Conservation (phyloP, 805 yeast species). For the Cyberlindnera bimundalis region DNA sequence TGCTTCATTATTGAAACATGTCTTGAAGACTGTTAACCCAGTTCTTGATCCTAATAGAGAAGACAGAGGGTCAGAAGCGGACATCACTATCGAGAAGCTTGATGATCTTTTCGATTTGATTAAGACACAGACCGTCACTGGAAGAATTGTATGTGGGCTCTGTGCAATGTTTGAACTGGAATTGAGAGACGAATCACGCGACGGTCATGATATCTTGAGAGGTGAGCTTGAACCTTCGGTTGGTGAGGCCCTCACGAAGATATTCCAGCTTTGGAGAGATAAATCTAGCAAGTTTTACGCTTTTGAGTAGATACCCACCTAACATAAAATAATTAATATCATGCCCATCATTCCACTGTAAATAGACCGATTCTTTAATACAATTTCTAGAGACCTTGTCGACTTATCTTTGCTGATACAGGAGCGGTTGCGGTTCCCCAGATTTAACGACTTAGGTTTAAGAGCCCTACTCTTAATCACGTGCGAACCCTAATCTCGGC, state of each 20-base stretch:
- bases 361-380: too few relatives aligned
- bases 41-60: conserved; percentile 22
- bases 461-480: conserved; percentile 1
- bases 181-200: conserved; percentile 9
- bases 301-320: conserved; percentile 27
- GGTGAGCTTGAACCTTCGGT: not conserved
- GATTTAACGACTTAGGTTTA: not conserved
- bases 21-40: conserved; percentile 22
- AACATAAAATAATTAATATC: too few relatives aligned
- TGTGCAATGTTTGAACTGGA: conserved; percentile 33
- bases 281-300: conserved; percentile 32
- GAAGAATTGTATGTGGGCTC: conserved; percentile 33
- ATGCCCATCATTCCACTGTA: too few relatives aligned
- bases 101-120: conserved; percentile 26
- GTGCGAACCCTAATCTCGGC: conserved; percentile 1
- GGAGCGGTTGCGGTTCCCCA: not conserved
- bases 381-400: too few relatives aligned
- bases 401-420: too few relatives aligned
- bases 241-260: conserved; percentile 9
- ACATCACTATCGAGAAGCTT: conserved; percentile 12
- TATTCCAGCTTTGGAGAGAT: conserved; percentile 26
- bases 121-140: conserved; percentile 30
- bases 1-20: conserved; percentile 10
- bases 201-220: conserved; percentile 18
- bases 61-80: conserved; percentile 6